phyloP scores from a whole-genome alignment of 2,329 filamentous ascomycete genomes.

The Cercospora sp. region DNA sequence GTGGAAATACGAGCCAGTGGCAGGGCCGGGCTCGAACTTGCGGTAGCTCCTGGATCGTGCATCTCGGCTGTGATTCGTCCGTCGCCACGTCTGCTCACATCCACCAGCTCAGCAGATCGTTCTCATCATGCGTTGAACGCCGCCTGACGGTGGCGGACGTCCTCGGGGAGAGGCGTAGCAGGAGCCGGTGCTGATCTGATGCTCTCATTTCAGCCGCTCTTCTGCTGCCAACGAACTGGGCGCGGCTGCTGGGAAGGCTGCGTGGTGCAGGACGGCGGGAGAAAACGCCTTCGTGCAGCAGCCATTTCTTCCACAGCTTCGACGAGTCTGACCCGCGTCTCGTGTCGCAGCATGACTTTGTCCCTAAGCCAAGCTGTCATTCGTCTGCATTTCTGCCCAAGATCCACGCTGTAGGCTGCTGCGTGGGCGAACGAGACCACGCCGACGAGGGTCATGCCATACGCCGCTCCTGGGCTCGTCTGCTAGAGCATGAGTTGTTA shows the following conservation, averaged over 20 bases:
- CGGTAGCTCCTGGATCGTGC: background rate
- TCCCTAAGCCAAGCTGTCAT: constrained; percentile 4
- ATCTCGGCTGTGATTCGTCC: background rate
- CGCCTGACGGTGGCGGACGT: constrained; percentile 3
- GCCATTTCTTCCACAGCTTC: background rate
- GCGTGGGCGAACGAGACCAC: background rate
- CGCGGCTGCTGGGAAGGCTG: background rate
- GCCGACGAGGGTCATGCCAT: background rate
- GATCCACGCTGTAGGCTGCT: background rate
- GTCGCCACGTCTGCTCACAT: background rate
- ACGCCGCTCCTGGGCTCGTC: background rate
- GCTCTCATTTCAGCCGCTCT: background rate
- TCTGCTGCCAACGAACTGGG: background rate
- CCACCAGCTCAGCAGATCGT: background rate
- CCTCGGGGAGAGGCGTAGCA: constrained; percentile 2
- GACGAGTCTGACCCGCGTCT: constrained; percentile 4
- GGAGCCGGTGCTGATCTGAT: background rate
- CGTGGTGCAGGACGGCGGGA: background rate
- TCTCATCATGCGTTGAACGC: background rate
- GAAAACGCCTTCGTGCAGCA: constrained; percentile 1
- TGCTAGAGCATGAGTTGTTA: constrained; percentile 5
- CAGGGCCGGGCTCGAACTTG: background rate
- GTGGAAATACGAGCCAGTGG: background rate
- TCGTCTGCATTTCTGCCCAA: constrained; percentile 11
- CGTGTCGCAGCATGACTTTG: constrained; percentile 6